Percentiles rank a stretch among this genome's conserved stretches.
Evolutionary conservation across 352 stramenopile genomes (phyloP).

Genomic region (Globisporangium ultimum): DNA sequence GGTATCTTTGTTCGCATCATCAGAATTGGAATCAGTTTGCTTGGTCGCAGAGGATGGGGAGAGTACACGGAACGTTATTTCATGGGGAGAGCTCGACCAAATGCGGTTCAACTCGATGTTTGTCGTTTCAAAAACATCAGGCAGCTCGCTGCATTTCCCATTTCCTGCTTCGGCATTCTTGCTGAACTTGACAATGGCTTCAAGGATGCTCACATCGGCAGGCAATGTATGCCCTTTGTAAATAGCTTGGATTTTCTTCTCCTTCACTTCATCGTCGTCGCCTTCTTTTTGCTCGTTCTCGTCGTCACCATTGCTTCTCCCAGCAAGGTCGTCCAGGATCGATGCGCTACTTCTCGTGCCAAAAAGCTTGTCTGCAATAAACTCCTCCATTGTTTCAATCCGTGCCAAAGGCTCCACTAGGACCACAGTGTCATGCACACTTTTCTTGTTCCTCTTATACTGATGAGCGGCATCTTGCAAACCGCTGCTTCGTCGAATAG

Average conservation of each 20-base stretch:
- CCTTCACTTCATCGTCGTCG: conserved; percentile 23
- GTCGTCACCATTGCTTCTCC: conserved; percentile 14
- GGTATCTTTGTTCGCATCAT: background rate
- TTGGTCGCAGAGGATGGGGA: conserved; percentile 7
- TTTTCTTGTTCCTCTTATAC: conserved; percentile 33
- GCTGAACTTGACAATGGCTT: conserved; percentile 62
- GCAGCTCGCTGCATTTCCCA: conserved; percentile 1
- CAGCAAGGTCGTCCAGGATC: conserved; percentile 31
- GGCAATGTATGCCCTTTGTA: conserved; percentile 33
- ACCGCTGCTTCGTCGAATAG: conserved; percentile 12
- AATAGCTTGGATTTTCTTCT: conserved; percentile 38
- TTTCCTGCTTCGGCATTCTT: conserved; percentile 4
- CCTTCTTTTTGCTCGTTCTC: conserved; percentile 21
- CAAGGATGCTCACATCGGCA: conserved; percentile 53
- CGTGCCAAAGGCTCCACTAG: conserved; percentile 70
- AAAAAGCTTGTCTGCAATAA: conserved; percentile 69
- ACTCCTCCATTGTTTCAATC: conserved; percentile 78
- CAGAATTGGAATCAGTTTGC: background rate
- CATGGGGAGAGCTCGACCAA: conserved; percentile 44
- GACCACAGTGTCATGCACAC: conserved; percentile 66
- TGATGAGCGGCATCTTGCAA: conserved; percentile 1
- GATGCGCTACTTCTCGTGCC: conserved; percentile 22
- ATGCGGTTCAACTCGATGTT: conserved; percentile 23
- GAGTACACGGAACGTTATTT: conserved; percentile 51
- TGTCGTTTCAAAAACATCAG: conserved; percentile 1